Base-by-base conservation (phyloP, 2,329 filamentous ascomycete species). In the Botrytis squamosa region DNA sequence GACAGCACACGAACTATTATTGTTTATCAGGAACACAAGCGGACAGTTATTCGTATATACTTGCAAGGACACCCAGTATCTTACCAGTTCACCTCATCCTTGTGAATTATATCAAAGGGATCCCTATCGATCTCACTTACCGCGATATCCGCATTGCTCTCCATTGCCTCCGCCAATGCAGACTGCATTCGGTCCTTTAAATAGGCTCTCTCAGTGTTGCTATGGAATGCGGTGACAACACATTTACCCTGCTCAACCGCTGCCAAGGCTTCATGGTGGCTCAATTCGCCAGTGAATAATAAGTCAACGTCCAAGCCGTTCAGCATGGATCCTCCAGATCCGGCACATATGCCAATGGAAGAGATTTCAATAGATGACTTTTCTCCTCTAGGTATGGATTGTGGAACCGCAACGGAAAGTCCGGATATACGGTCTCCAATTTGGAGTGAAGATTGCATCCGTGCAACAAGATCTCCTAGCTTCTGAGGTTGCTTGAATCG, bases 281-380 rank as follows among this genome's bases (percentile, higher is more conserved):
- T 93, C 86, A 98, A 89, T 84, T 99, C 96, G 2, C 96, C 96
- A 0, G 94, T 98, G 78, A 99, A 93, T 6, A 97, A 83, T 57
- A 98, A 82, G 80, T 98, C 94, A 0, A 94, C 93, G 60, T 88
- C 85, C 4, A 90, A 85, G 59, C 87, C 87, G 75, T 90, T 89
- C 74, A 98, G 88, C 33, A 98, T 87, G 57, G 91, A 89, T 2
- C 91, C 92, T 0, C 96, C 96, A 10, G 93, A 96, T 2, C 96
- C 96, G 0, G 96, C 95, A 79, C 95, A 98, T 55, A 98, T 92
- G 8, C 92, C 95, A 16, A 97, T 90, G 65, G 89, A 92, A 25
- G 84, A 84, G 73, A 97, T 90, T 46, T 81, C 84, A 46, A 79
- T 77, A 14, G 74, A 42, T 20, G 72, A 55, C 70, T 75, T 79